Conservation (phyloP, 2,329 filamentous ascomycete species). For the Fonsecaea monophora region DNA sequence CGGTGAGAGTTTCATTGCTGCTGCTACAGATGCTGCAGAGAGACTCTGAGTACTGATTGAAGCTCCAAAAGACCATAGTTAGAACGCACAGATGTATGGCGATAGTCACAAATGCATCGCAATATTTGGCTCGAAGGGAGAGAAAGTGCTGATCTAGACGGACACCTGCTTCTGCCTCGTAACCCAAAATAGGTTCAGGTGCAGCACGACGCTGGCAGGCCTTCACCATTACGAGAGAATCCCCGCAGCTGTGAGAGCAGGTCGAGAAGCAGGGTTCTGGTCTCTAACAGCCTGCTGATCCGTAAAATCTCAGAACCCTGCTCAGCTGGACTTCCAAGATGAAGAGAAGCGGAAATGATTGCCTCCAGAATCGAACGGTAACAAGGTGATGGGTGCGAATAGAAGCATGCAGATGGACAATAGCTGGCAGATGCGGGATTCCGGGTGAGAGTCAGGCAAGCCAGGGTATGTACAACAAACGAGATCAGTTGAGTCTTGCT, state of each 20-base stretch:
- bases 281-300: not conserved
- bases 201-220: not conserved
- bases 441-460: not conserved
- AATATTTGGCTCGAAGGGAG: not conserved
- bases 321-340: too few species aligned
- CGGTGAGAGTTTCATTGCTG: not conserved
- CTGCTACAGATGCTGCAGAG: not conserved
- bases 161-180: not conserved
- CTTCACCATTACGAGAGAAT: not conserved
- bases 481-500: not conserved
- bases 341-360: not conserved
- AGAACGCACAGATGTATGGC: not conserved
- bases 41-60: not conserved
- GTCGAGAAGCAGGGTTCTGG: not conserved
- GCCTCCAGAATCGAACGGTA: not conserved
- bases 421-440: not conserved
- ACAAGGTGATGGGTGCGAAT: not conserved
- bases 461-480: not conserved
- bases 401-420: not conserved
- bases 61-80: not conserved
- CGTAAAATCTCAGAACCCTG: constrained; percentile 3
- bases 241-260: not conserved
- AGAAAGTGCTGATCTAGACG: not conserved
- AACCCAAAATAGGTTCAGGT: not conserved
- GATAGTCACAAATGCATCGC: not conserved